phyloP scores from a whole-genome alignment of 2,329 filamentous ascomycete genomes.

The Arthrobotrys megalospora region DNA sequence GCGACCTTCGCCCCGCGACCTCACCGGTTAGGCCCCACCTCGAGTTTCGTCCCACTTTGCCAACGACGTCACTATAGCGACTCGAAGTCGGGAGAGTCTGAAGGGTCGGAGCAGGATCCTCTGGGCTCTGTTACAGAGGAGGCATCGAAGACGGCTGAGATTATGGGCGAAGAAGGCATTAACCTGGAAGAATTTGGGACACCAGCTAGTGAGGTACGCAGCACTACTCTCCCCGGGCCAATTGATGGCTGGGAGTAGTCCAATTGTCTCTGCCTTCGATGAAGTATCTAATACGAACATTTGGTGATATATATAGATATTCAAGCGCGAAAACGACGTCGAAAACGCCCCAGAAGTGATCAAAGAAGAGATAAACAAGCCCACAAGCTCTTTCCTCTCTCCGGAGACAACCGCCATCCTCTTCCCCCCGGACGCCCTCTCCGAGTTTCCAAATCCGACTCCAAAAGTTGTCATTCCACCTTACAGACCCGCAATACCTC shows the following conservation, averaged over 20 bases:
- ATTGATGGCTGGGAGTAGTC: not conserved
- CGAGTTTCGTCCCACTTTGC: conserved; percentile 13
- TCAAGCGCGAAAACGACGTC: conserved; percentile 75
- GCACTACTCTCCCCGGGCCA: not conserved
- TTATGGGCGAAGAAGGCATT: conserved; percentile 53
- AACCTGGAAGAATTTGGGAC: conserved; percentile 56
- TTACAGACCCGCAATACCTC: conserved; percentile 81
- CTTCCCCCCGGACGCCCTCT: conserved; percentile 64
- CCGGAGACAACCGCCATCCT: conserved; percentile 62
- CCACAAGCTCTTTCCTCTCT: conserved; percentile 46
- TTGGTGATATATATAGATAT: conserved; percentile 70
- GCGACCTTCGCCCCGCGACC: conserved; percentile 44
- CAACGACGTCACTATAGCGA: conserved; percentile 42
- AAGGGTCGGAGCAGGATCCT: conserved; percentile 24
- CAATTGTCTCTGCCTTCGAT: no score
- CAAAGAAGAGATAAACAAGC: conserved; percentile 71
- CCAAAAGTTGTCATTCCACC: conserved; percentile 64
- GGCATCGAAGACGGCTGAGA: conserved; percentile 34
- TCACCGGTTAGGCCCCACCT: conserved; percentile 37
- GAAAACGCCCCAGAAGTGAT: conserved; percentile 78
- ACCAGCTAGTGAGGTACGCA: conserved; percentile 50
- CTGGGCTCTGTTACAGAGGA: conserved; percentile 53
- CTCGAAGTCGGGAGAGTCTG: conserved; percentile 25
- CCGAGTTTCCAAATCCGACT: conserved; percentile 64
- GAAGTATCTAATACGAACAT: not conserved